Percentiles rank a stretch among this genome's conserved stretches.
Evolutionary conservation across 2,329 filamentous ascomycete species (phyloP).

Genomic region (Penicillium sp.): DNA sequence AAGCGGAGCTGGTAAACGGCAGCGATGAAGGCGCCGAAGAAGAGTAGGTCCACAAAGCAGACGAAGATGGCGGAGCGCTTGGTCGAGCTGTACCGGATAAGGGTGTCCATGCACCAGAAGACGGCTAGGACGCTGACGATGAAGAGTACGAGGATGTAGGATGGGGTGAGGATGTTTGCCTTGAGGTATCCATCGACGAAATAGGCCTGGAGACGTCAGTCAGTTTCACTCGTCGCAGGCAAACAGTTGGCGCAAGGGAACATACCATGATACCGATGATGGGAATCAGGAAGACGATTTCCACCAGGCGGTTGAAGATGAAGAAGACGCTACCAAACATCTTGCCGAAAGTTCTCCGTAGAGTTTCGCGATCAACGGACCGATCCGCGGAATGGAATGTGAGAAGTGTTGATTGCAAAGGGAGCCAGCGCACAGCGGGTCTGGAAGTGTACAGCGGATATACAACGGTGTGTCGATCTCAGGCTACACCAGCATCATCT

Average conservation of each 20-base stretch:
- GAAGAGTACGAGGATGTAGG: slow-evolving; percentile 66
- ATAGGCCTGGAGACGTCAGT: slow-evolving; percentile 58
- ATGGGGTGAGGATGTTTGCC: slow-evolving; percentile 62
- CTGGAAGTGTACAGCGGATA: not conserved
- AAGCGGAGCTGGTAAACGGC: slow-evolving; percentile 62
- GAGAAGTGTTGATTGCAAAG: slow-evolving; percentile 8
- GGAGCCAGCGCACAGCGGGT: not conserved
- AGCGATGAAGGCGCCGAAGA: slow-evolving; percentile 67
- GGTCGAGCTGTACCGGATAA: slow-evolving; percentile 63
- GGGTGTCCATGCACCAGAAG: slow-evolving; percentile 65
- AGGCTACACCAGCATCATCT: slow-evolving; percentile 17
- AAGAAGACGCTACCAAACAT: slow-evolving; percentile 63
- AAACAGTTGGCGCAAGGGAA: too few relatives aligned
- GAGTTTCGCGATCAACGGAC: not conserved
- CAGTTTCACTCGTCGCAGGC: too few relatives aligned
- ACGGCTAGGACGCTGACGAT: slow-evolving; percentile 65
- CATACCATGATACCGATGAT: slow-evolving; percentile 65
- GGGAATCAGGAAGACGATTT: slow-evolving; percentile 66
- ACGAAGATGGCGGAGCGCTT: slow-evolving; percentile 64
- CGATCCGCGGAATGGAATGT: slow-evolving; percentile 30
- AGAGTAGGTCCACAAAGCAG: slow-evolving; percentile 64
- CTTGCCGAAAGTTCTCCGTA: slow-evolving; percentile 27
- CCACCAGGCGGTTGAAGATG: slow-evolving; percentile 63
- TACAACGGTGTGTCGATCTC: not conserved
- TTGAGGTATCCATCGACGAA: slow-evolving; percentile 65